Percentiles rank a stretch among this genome's conserved stretches.
These are phyloP conservation scores for Apium graveolens DNA, from an alignment of 129 eudicot genomes.

Conservation along the genomic window DNA sequence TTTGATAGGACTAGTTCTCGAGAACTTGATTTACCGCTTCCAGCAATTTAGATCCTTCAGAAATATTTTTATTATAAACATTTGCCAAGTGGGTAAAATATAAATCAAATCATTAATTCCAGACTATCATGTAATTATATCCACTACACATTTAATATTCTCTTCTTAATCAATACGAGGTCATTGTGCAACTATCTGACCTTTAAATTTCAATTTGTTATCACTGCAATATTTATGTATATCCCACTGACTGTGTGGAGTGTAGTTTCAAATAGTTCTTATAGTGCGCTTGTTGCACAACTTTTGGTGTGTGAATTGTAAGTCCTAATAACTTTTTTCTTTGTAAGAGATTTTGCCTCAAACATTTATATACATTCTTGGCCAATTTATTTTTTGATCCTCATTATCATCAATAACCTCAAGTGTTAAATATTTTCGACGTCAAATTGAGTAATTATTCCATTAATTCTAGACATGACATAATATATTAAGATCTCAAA, in stretches of 20 bases:
- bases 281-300: too few relatives aligned
- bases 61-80: too few relatives aligned
- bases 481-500: background rate
- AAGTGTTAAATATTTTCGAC: too few relatives aligned
- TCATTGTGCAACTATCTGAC: background rate
- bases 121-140: background rate
- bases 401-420: background rate
- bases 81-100: background rate
- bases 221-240: too few relatives aligned
- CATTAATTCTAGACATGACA: background rate
- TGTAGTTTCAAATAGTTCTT: background rate
- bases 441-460: too few relatives aligned
- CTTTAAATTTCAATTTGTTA: too few relatives aligned
- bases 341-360: background rate
- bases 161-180: background rate
- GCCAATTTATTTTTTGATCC: too few relatives aligned
- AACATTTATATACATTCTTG: too few relatives aligned
- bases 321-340: too few relatives aligned
- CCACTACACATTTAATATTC: background rate
- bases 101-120: too few relatives aligned
- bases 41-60: background rate
- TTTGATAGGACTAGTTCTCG: background rate
- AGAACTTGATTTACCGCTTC: background rate
- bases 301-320: too few relatives aligned
- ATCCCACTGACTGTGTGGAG: background rate